Percentiles rank a stretch among this genome's conserved stretches.
Evolutionary conservation across 106 monocot species (phyloP).

Genomic region (Narthecium ossifragum): DNA sequence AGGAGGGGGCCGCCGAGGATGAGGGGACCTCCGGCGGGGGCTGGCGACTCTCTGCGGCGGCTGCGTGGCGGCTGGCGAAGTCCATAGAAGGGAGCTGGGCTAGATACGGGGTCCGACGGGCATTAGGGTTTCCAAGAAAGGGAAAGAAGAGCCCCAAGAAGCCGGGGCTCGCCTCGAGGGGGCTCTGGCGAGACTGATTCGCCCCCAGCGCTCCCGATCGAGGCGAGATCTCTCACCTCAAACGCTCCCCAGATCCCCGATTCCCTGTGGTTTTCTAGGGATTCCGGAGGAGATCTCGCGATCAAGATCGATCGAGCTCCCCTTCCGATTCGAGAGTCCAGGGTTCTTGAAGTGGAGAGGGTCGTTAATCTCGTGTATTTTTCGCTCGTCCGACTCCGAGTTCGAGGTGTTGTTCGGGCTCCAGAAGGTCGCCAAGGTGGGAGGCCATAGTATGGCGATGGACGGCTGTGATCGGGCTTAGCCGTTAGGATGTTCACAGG

Average conservation of each 20-base stretch:
- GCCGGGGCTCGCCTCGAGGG: slow-evolving; percentile 36
- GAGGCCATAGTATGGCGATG: no score
- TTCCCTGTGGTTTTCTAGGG: no score
- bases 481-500: no score
- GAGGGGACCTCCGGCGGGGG: slow-evolving; percentile 4
- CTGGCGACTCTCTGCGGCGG: slow-evolving; percentile 5
- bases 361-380: no score
- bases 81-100: slow-evolving; percentile 72
- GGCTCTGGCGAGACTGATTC: slow-evolving; percentile 71
- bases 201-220: slow-evolving; percentile 86
- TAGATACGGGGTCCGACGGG: slow-evolving; percentile 35
- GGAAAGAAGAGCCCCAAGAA: slow-evolving; percentile 27
- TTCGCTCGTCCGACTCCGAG: no score
- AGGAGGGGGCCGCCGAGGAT: slow-evolving; percentile 4
- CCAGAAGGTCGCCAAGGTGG: no score
- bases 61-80: slow-evolving; percentile 78
- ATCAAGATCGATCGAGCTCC: not conserved
- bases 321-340: not conserved
- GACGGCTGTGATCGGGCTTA: no score
- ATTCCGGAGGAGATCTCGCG: not conserved
- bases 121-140: slow-evolving; percentile 48
- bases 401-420: no score
- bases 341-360: no score
- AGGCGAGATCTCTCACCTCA: no score
- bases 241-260: no score